Evolutionary conservation across 257 asterid species (phyloP).

Genomic region (Oldenlandia corymbosa): DNA sequence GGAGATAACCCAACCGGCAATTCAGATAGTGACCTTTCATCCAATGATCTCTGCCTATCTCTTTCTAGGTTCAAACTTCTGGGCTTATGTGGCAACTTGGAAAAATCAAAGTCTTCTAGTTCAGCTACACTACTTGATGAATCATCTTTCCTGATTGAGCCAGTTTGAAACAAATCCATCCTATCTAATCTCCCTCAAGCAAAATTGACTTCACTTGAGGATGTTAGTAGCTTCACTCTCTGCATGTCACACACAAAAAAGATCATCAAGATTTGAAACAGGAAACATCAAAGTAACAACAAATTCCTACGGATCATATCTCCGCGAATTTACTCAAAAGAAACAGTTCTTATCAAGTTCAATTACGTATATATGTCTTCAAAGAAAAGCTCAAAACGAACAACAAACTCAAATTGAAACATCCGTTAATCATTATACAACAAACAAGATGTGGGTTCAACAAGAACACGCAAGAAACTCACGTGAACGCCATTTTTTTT

Average conservation of each 20-base stretch:
- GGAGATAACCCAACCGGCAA: constrained; percentile 46
- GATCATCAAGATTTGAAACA: background rate
- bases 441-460: background rate
- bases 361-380: too few relatives aligned
- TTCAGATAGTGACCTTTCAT: constrained; percentile 56
- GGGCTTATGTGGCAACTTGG: constrained; percentile 38
- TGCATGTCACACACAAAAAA: constrained; percentile 18
- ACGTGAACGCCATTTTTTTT: too few relatives aligned
- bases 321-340: too few relatives aligned
- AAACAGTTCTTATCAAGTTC: too few relatives aligned
- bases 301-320: too few relatives aligned
- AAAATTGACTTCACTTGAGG: background rate
- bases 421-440: background rate
- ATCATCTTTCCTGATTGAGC: constrained; percentile 29
- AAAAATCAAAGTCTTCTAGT: constrained; percentile 50
- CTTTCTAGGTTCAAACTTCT: constrained; percentile 54
- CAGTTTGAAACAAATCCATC: constrained; percentile 33
- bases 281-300: too few relatives aligned
- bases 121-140: constrained; percentile 32
- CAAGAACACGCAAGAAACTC: background rate
- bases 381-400: background rate
- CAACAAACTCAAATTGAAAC: background rate
- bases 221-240: constrained; percentile 10
- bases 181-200: background rate
- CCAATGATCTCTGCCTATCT: constrained; percentile 61